Evolutionary conservation across 2,329 filamentous ascomycete species (phyloP).

Genomic region (Hypomyces perniciosus): DNA sequence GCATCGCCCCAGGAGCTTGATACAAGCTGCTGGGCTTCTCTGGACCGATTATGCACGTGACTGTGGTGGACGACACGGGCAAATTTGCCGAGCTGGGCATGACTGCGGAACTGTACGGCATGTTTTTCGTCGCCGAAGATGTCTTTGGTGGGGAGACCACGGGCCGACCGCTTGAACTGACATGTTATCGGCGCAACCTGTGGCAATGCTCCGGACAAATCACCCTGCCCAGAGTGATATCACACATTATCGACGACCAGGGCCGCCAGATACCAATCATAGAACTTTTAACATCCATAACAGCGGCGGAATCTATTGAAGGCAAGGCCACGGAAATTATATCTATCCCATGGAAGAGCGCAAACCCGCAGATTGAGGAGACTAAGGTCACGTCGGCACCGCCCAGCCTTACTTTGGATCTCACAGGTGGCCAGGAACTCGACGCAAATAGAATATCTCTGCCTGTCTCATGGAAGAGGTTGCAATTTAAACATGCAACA

Average conservation of each 20-base stretch:
- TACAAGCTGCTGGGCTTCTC: slow-evolving; percentile 71
- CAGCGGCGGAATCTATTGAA: slow-evolving; percentile 86
- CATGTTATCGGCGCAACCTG: slow-evolving; percentile 89
- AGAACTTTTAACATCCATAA: slow-evolving; percentile 74
- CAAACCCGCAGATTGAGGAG: slow-evolving; percentile 51
- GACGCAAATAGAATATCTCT: slow-evolving; percentile 75
- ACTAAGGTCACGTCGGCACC: slow-evolving; percentile 45
- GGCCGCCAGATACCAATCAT: slow-evolving; percentile 71
- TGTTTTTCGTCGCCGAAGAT: slow-evolving; percentile 83
- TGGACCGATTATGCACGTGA: slow-evolving; percentile 52
- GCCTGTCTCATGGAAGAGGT: slow-evolving; percentile 84
- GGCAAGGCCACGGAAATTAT: slow-evolving; percentile 91
- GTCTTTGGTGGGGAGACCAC: slow-evolving; percentile 59
- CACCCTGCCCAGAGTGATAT: slow-evolving; percentile 65
- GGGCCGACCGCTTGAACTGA: slow-evolving; percentile 68
- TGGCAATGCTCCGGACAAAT: slow-evolving; percentile 92
- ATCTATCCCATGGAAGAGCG: slow-evolving; percentile 89
- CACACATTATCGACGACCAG: slow-evolving; percentile 66
- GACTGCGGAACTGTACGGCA: slow-evolving; percentile 73
- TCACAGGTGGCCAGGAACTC: slow-evolving; percentile 57
- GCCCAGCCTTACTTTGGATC: slow-evolving; percentile 49
- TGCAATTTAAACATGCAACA: slow-evolving; percentile 94
- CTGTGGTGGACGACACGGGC: slow-evolving; percentile 60
- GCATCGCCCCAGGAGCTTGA: slow-evolving; percentile 53
- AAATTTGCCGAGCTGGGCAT: slow-evolving; percentile 59